Percentiles rank a stretch among this genome's conserved stretches.
These are phyloP conservation scores for Hyphochytrium catenoides DNA, from an alignment of 352 stramenopile species.

Conservation along the genomic window DNA sequence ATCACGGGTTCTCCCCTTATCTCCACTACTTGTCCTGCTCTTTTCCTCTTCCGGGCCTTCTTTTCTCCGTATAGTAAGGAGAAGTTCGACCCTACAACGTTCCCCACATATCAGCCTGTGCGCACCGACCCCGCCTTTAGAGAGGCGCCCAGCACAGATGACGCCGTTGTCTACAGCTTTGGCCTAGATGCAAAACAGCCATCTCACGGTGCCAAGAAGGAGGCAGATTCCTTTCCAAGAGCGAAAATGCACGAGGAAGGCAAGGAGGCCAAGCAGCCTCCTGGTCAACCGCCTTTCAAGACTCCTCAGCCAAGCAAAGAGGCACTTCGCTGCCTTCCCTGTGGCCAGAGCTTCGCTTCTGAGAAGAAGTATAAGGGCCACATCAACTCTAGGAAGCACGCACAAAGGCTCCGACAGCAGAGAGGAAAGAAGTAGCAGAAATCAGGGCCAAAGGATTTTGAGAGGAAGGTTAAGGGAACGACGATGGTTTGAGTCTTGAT, in stretches of 20 bases:
- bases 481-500: no score
- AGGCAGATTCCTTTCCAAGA: not conserved
- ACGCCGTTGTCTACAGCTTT: slow-evolving; percentile 6
- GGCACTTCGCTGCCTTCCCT: slow-evolving; percentile 24
- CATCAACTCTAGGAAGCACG: slow-evolving; percentile 59
- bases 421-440: slow-evolving; percentile 18
- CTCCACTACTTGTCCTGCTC: slow-evolving; percentile 19
- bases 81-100: no score
- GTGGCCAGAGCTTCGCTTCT: slow-evolving; percentile 23
- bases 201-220: slow-evolving; percentile 5
- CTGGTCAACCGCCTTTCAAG: no score
- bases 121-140: no score
- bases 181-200: slow-evolving; percentile 3
- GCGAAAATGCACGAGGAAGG: not conserved
- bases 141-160: slow-evolving; percentile 10
- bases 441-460: slow-evolving; percentile 1
- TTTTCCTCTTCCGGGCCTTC: no score
- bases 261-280: slow-evolving; percentile 9
- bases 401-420: slow-evolving; percentile 36
- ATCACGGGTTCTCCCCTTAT: slow-evolving; percentile 35
- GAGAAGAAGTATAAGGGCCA: slow-evolving; percentile 57
- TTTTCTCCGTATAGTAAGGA: no score
- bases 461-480: no score
- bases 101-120: no score
- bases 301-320: no score